Evolutionary conservation across 495 filamentous ascomycete genomes (phyloP).

Genomic region (Annulohypoxylon bovei): DNA sequence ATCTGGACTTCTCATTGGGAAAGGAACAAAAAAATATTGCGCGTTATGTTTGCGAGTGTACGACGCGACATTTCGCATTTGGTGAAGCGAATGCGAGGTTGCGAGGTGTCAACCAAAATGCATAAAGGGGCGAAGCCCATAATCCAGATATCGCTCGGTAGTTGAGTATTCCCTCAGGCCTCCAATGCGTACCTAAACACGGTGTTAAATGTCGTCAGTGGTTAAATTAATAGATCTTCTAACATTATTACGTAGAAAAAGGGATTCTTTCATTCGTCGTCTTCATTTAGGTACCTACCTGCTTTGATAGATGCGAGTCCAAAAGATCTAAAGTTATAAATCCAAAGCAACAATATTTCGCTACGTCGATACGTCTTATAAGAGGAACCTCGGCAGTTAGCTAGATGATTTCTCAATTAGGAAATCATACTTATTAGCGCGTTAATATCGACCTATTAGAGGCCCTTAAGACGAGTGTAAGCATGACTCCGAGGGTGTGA

Average conservation of each 20-base stretch:
- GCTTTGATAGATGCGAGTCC: neutral
- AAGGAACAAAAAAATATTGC: neutral
- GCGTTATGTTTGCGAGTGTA: neutral
- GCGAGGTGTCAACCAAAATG: neutral
- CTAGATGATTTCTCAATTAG: neutral
- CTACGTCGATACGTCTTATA: neutral
- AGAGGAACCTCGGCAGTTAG: slow-evolving; percentile 2
- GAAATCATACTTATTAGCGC: slow-evolving; percentile 1
- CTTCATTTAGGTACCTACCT: too few relatives aligned
- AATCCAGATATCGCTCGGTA: neutral
- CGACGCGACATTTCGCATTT: neutral
- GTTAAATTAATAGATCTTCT: neutral
- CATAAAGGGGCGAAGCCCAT: neutral
- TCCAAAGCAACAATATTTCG: neutral
- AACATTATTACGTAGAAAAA: neutral
- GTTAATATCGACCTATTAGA: neutral
- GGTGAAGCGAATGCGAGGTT: slow-evolving; percentile 8
- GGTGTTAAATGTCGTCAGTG: neutral
- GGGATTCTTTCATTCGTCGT: neutral
- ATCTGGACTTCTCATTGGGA: neutral
- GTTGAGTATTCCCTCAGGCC: neutral
- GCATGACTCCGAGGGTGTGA: slow-evolving; percentile 5
- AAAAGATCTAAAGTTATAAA: neutral
- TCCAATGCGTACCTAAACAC: neutral
- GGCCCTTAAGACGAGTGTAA: neutral